These are phyloP conservation scores for Pleochaeta shiraiana DNA, from an alignment of 2,329 filamentous ascomycete genomes.

Conservation along the genomic window DNA sequence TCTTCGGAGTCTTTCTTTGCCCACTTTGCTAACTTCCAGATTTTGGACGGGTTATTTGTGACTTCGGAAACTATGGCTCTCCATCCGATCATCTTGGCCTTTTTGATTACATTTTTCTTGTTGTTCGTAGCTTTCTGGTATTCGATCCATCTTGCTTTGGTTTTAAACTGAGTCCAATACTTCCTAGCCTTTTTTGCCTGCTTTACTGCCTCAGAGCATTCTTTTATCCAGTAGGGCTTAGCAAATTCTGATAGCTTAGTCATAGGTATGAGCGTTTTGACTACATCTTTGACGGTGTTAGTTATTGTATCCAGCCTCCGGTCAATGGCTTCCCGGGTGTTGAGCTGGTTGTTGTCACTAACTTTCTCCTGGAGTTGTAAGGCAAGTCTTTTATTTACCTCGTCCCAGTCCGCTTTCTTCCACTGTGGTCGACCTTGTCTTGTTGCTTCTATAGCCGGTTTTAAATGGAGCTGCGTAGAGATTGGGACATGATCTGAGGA, in stretches of 20 bases:
- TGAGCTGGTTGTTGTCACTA: too few relatives aligned
- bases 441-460: neutral
- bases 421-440: neutral
- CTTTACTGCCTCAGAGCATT: neutral
- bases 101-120: neutral
- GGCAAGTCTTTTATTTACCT: neutral
- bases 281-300: neutral
- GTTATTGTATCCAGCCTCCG: neutral
- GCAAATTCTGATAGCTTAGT: neutral
- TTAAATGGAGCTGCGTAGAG: neutral
- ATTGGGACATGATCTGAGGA: neutral
- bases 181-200: neutral
- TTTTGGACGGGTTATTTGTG: neutral
- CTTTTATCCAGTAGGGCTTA: neutral
- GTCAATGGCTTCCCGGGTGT: neutral
- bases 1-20: neutral
- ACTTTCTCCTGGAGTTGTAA: too few relatives aligned
- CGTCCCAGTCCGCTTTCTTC: constrained; percentile 1
- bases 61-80: neutral
- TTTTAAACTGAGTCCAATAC: neutral
- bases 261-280: neutral
- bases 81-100: neutral
- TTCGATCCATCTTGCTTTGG: neutral
- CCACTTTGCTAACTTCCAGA: neutral
- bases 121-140: neutral